Evolutionary conservation across 1,139 yeast species (phyloP), one percentile per base, ranked within the genome.

Genomic region (Magnusiomyces clavatus): DNA sequence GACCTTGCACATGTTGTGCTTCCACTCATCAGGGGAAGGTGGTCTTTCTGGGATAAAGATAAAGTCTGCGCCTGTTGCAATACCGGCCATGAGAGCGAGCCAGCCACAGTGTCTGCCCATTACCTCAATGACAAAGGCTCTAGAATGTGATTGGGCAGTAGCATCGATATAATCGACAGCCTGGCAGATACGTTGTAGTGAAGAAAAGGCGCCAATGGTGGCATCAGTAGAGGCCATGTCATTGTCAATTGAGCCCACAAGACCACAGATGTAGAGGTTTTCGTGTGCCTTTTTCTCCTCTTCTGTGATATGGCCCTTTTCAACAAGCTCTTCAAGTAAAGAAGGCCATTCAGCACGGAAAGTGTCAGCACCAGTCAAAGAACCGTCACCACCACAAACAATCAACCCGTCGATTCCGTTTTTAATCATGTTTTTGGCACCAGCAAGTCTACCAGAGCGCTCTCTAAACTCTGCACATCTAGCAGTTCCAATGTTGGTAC

Each of bases 71-170:
- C 96, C 87, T 39, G 96, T 86, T 37, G 97, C 87, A 59, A 90
- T 80, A 61, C 97, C 97, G 16, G 97, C 90, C 94, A 89, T 86
- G 60, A 92, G 77, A 1, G 95, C 97, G 61, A 92, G 78, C 98
- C 98, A 92, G 57, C 98, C 98, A 75, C 98, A 92, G 71, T 92
- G 96, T 68, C 98, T 82, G 54, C 98, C 98, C 98, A 92, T 92
- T 49, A 92, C 98, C 71, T 92, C 98, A 55, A 92, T 88, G 46
- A 92, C 96, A 69, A 92, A 92, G 6, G 98, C 98, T 67, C 98
- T 81, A 19, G 97, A 88, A 68, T 92, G 98, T 6, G 97, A 90
- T 61, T 86, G 80, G 19, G 98, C 98, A 38, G 98, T 92, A 47
- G 97, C 95, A 69, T 90, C 97, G 61, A 92, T 92, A 70, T 86